phyloP scores from a whole-genome alignment of 345 rosid species.

The Leavenworthia alabamica region DNA sequence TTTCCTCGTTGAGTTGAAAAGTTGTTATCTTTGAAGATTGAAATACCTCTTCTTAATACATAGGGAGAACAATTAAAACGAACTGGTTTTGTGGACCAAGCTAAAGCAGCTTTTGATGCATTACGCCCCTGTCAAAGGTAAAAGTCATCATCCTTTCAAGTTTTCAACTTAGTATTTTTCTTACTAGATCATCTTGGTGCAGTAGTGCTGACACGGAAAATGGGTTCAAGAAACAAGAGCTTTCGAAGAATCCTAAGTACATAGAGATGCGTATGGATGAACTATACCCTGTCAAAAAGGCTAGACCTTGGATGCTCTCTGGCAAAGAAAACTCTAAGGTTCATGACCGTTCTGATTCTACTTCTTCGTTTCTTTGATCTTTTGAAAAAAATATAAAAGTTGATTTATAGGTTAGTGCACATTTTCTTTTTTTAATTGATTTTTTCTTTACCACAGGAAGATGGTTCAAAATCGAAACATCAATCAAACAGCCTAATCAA shows the following conservation, averaged over 20 bases:
- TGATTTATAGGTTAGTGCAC: neutral
- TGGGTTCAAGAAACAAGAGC: conserved; percentile 48
- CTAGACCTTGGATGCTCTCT: conserved; percentile 45
- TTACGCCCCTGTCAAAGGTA: conserved; percentile 42
- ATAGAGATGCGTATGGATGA: conserved; percentile 66
- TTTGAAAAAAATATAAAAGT: neutral
- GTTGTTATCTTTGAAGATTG: neutral
- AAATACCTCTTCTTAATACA: conserved; percentile 3
- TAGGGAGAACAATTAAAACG: conserved; percentile 75
- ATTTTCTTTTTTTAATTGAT: conserved; percentile 9
- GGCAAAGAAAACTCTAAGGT: conserved; percentile 74
- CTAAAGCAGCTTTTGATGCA: conserved; percentile 42
- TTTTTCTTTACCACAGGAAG: conserved; percentile 43
- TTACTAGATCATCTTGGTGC: conserved; percentile 19
- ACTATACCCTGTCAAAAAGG: conserved; percentile 70
- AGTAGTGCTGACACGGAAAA: conserved; percentile 31
- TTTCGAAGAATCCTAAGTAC: conserved; percentile 49
- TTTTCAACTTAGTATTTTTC: neutral
- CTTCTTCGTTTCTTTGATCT: conserved; percentile 3
- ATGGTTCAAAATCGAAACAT: conserved; percentile 32
- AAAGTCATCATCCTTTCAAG: neutral
- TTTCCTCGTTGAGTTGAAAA: neutral
- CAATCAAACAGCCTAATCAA: conserved; percentile 41
- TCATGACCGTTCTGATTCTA: neutral
- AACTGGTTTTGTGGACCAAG: conserved; percentile 42